Conservation (phyloP, 2,329 filamentous ascomycete genomes). For the Fusarium piperis region DNA sequence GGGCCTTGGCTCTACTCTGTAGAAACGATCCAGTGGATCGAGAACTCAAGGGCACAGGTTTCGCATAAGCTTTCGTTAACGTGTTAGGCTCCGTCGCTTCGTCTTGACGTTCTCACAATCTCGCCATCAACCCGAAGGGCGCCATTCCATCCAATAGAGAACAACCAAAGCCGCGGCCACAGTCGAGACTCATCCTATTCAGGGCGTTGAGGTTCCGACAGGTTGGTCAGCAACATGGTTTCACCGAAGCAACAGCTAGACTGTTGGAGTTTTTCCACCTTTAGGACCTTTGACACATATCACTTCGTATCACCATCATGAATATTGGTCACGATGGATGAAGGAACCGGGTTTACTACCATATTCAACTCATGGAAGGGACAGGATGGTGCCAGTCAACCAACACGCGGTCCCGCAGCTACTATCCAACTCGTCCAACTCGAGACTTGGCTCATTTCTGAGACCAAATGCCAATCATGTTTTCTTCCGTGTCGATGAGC, state of each 20-base stretch:
- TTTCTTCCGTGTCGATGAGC: slow-evolving; percentile 52
- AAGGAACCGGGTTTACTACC: neutral
- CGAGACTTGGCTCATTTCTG: slow-evolving; percentile 34
- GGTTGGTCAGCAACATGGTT: slow-evolving; percentile 24
- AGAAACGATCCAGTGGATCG: slow-evolving; percentile 5
- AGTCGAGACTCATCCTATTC: slow-evolving; percentile 24
- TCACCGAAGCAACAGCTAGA: slow-evolving; percentile 8
- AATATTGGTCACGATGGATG: neutral
- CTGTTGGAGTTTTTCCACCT: slow-evolving; percentile 25
- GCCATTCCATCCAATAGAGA: slow-evolving; percentile 18
- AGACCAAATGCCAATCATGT: slow-evolving; percentile 49
- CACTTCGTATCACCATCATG: neutral
- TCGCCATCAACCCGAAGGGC: neutral
- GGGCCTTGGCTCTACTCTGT: slow-evolving; percentile 1
- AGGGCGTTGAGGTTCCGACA: slow-evolving; percentile 12
- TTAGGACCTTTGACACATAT: slow-evolving; percentile 5
- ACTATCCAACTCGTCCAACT: neutral
- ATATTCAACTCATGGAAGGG: neutral
- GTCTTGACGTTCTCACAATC: slow-evolving; percentile 9
- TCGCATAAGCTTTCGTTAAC: neutral
- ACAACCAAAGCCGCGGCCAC: slow-evolving; percentile 2
- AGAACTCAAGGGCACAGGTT: slow-evolving; percentile 3
- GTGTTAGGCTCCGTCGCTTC: neutral
- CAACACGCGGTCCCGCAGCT: neutral
- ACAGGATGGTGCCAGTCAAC: neutral